phyloP scores from a whole-genome alignment of 345 rosid genomes.

The Balakata baccata region DNA sequence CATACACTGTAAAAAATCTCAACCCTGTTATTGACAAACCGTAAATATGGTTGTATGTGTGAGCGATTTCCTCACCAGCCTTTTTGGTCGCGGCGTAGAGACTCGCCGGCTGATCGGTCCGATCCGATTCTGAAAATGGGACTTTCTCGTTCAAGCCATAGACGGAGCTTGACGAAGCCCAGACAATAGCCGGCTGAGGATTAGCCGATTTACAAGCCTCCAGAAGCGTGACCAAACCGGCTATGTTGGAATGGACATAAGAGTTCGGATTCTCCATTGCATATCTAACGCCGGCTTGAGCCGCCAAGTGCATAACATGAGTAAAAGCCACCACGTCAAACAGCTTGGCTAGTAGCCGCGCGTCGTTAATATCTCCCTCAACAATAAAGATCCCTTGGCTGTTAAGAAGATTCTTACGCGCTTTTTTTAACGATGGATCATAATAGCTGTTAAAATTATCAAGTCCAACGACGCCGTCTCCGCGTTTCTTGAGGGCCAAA shows the following conservation, averaged over 20 bases:
- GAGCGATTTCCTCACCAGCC: constrained; percentile 43
- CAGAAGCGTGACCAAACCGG: constrained; percentile 28
- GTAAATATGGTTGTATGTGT: constrained; percentile 37
- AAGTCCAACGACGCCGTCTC: constrained; percentile 40
- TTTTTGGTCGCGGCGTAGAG: constrained; percentile 41
- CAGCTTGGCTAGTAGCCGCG: constrained; percentile 24
- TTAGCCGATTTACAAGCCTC: constrained; percentile 31
- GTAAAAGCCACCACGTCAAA: constrained; percentile 36
- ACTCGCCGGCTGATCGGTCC: constrained; percentile 43
- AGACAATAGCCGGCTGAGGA: constrained; percentile 36
- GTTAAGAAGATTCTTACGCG: constrained; percentile 27
- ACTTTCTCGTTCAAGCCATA: constrained; percentile 36
- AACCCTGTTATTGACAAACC: constrained; percentile 39
- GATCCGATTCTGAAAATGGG: constrained; percentile 39
- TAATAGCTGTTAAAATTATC: constrained; percentile 36
- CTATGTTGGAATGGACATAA: constrained; percentile 33
- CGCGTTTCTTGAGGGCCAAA: constrained; percentile 34
- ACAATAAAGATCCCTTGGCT: constrained; percentile 25
- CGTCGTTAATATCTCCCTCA: constrained; percentile 36
- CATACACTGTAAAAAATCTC: constrained; percentile 38
- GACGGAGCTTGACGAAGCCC: constrained; percentile 41
- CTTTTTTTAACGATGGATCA: constrained; percentile 30
- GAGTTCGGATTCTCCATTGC: constrained; percentile 41
- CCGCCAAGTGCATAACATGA: constrained; percentile 41
- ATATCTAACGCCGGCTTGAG: constrained; percentile 43